These are phyloP conservation scores for Amanita exitialis DNA, from an alignment of 768 basidiomycete genomes.

Conservation along the genomic window DNA sequence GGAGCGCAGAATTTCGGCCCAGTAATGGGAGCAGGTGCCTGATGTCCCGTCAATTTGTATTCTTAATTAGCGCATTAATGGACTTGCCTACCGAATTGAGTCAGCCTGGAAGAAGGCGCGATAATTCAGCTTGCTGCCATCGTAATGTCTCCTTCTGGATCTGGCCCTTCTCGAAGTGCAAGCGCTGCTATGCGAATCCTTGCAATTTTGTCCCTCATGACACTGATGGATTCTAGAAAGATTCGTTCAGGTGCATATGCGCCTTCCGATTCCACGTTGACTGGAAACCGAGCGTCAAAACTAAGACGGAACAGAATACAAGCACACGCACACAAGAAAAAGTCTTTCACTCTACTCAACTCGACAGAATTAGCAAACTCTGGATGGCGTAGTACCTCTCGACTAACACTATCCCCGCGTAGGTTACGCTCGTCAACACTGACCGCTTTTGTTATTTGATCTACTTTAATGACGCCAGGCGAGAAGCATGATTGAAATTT, in stretches of 20 bases:
- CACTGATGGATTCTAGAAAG: constrained; percentile 66
- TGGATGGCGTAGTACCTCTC: constrained; percentile 86
- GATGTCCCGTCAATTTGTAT: not conserved
- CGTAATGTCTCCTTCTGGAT: constrained; percentile 30
- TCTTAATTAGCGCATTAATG: not conserved
- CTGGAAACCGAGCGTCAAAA: constrained; percentile 25
- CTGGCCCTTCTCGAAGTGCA: constrained; percentile 31
- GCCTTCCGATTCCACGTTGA: constrained; percentile 86
- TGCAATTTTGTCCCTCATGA: constrained; percentile 75
- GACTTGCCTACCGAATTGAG: not conserved
- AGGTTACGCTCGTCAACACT: constrained; percentile 55
- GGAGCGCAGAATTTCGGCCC: constrained; percentile 1
- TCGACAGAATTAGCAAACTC: constrained; percentile 83
- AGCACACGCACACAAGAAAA: constrained; percentile 72
- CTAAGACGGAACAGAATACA: not conserved
- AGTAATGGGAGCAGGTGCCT: not conserved
- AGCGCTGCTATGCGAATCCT: constrained; percentile 49
- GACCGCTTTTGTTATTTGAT: constrained; percentile 46
- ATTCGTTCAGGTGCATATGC: constrained; percentile 80
- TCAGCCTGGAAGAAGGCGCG: not conserved
- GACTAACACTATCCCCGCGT: constrained; percentile 79
- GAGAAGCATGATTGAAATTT: constrained; percentile 89
- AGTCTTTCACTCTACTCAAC: constrained; percentile 80
- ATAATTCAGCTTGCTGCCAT: constrained; percentile 26
- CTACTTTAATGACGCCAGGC: constrained; percentile 63